These are phyloP conservation scores for Luffa acutangula DNA, from an alignment of 306 rosid species.

Conservation along the genomic window DNA sequence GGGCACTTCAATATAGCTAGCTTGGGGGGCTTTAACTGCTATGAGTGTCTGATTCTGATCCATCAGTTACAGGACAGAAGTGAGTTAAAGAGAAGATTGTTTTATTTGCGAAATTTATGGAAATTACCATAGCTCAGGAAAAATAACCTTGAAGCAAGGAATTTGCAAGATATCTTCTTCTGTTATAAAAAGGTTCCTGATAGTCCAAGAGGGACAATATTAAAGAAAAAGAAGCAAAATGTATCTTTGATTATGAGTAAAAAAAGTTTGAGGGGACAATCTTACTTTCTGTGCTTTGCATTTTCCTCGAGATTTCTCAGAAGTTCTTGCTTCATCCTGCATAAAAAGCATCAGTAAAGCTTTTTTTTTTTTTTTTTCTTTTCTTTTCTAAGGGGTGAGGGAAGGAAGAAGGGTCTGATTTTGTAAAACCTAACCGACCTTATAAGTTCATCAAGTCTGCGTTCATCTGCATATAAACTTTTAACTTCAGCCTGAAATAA, in stretches of 20 bases:
- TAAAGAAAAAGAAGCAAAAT: conserved; percentile 8
- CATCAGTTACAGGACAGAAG: conserved; percentile 11
- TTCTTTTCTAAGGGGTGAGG: not conserved
- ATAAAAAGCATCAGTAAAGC: conserved; percentile 9
- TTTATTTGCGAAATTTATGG: not conserved
- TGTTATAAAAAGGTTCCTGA: conserved; percentile 47
- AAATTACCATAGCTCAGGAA: not conserved
- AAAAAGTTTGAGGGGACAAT: conserved; percentile 4
- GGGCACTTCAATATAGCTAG: conserved; percentile 64
- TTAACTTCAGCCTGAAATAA: conserved; percentile 63
- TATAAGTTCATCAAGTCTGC: conserved; percentile 49
- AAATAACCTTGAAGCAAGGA: conserved; percentile 65
- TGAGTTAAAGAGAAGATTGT: conserved; percentile 15
- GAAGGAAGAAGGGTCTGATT: not conserved
- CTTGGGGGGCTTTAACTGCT: conserved; percentile 68
- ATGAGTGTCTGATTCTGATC: conserved; percentile 58
- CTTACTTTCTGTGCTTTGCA: conserved; percentile 41
- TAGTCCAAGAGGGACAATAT: conserved; percentile 14
- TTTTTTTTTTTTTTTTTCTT: not conserved
- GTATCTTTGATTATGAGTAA: not conserved
- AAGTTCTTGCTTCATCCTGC: conserved; percentile 58
- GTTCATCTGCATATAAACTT: conserved; percentile 43
- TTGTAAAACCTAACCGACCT: conserved; percentile 27
- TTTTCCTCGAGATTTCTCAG: conserved; percentile 38
- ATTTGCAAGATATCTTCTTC: conserved; percentile 54